Percentiles rank a stretch among this genome's conserved stretches.
phyloP scores from a whole-genome alignment of 2,329 filamentous ascomycete species.

The Stemphylium vesicarium region DNA sequence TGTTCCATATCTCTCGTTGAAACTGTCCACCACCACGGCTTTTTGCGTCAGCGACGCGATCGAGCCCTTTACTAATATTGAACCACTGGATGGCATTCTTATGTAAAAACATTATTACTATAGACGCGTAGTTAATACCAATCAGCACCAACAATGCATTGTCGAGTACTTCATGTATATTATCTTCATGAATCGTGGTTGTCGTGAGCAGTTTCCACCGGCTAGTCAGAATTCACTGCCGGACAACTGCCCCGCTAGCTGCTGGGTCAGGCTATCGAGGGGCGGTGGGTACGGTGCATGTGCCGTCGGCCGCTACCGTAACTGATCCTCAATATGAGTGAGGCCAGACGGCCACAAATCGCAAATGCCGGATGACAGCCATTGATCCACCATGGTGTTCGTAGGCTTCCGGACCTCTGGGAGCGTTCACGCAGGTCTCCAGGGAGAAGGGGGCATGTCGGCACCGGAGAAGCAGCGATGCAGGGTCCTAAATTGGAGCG shows the following conservation, averaged over 20 bases:
- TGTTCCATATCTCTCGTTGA: neutral
- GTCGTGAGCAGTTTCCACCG: neutral
- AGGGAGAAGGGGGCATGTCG: neutral
- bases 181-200: neutral
- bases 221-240: neutral
- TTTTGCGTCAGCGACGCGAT: conserved; percentile 13
- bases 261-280: neutral
- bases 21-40: neutral
- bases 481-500: neutral
- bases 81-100: conserved; percentile 8
- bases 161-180: neutral
- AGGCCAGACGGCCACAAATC: neutral
- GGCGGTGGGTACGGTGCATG: neutral
- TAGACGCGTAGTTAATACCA: conserved; percentile 7
- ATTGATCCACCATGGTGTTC: neutral
- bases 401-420: neutral
- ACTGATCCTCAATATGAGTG: neutral
- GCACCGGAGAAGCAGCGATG: neutral
- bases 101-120: neutral
- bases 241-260: neutral
- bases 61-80: conserved; percentile 5
- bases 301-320: conserved; percentile 5
- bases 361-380: neutral
- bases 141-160: neutral
- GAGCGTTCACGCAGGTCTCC: neutral